Percentiles rank a stretch among this genome's conserved stretches.
Evolutionary conservation across 352 stramenopile genomes (phyloP).

Genomic region (Aphanomyces stellatus): DNA sequence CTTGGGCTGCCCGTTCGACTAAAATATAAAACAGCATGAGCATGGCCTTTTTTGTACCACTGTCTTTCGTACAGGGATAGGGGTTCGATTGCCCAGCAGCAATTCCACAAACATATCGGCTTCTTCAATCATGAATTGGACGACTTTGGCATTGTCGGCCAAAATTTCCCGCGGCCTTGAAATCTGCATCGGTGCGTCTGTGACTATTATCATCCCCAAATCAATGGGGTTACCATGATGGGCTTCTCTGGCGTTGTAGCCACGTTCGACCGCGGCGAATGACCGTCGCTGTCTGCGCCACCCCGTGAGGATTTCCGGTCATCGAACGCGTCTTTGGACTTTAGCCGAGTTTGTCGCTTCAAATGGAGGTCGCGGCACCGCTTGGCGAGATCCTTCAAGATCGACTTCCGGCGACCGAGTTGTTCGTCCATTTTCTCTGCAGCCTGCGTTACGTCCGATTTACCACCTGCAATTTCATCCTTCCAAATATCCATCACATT

Average conservation of each 20-base stretch:
- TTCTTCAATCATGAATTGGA: constrained; percentile 12
- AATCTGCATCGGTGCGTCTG: no score
- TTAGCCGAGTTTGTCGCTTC: background rate
- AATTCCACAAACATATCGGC: background rate
- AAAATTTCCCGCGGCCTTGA: constrained; percentile 6
- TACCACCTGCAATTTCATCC: background rate
- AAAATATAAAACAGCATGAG: background rate
- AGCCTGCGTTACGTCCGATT: background rate
- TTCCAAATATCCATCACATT: background rate
- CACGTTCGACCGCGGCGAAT: no score
- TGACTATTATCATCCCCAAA: no score
- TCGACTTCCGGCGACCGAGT: background rate
- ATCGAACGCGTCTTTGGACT: background rate
- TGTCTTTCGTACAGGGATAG: background rate
- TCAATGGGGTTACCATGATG: background rate
- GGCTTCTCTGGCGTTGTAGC: background rate
- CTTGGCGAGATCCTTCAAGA: background rate
- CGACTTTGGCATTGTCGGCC: constrained; percentile 11
- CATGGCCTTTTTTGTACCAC: background rate
- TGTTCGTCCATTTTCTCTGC: background rate
- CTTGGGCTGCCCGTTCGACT: background rate
- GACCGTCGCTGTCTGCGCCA: no score
- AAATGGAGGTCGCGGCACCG: constrained; percentile 9
- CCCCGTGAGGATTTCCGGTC: background rate
- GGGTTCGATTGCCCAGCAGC: constrained; percentile 2